phyloP scores from a whole-genome alignment of 108 stramenopile genomes.

The Nitzschia palea region DNA sequence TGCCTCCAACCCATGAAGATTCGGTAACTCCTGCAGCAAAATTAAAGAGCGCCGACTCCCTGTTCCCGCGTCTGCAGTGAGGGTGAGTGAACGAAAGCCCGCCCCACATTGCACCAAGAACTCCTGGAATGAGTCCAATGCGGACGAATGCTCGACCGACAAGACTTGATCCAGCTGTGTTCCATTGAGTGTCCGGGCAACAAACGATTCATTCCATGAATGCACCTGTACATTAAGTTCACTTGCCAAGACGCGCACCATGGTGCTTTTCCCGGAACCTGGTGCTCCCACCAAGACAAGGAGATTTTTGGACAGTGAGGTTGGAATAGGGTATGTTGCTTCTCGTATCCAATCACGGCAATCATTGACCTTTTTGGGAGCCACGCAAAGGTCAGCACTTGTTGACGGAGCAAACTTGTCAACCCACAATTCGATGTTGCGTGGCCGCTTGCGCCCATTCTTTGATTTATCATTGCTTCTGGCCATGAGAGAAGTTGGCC shows the following conservation, averaged over 20 bases:
- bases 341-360: constrained; percentile 52
- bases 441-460: constrained; percentile 15
- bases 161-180: background rate
- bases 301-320: constrained; percentile 28
- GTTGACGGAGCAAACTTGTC: constrained; percentile 60
- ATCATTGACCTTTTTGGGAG: constrained; percentile 83
- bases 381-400: constrained; percentile 66
- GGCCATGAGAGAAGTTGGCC: constrained; percentile 10
- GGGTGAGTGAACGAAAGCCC: constrained; percentile 50
- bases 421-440: constrained; percentile 46
- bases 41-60: constrained; percentile 38
- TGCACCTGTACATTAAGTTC: constrained; percentile 52
- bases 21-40: constrained; percentile 76
- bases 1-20: constrained; percentile 55
- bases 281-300: constrained; percentile 78
- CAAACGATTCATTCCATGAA: constrained; percentile 73
- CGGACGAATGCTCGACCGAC: constrained; percentile 38
- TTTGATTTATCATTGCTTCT: background rate
- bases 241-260: constrained; percentile 50
- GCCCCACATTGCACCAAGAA: constrained; percentile 59
- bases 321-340: constrained; percentile 4
- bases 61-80: background rate
- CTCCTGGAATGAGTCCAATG: constrained; percentile 70
- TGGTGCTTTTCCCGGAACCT: constrained; percentile 80
- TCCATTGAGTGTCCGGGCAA: constrained; percentile 12